phyloP scores from a whole-genome alignment of 2,329 filamentous ascomycete genomes.

The Penicillium brasilianum region DNA sequence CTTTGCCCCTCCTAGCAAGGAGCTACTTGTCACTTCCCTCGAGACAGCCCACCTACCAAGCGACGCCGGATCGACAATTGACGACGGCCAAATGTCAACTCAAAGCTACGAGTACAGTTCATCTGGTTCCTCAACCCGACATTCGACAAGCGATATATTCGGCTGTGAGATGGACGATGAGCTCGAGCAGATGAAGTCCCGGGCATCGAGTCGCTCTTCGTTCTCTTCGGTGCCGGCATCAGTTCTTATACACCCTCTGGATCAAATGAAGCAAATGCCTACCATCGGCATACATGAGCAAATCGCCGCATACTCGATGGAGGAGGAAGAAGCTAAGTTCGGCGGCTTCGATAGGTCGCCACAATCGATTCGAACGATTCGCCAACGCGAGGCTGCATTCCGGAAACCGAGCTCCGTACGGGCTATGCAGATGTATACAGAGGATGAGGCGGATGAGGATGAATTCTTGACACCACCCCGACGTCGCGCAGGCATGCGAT shows the following conservation, averaged over 20 bases:
- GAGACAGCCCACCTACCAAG: constrained; percentile 25
- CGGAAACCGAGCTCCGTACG: constrained; percentile 53
- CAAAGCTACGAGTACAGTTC: constrained; percentile 42
- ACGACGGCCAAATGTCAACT: constrained; percentile 25
- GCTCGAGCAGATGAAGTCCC: constrained; percentile 32
- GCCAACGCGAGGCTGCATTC: constrained; percentile 46
- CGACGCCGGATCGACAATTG: constrained; percentile 21
- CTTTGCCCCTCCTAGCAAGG: constrained; percentile 24
- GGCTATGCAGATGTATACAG: constrained; percentile 51
- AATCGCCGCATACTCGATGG: constrained; percentile 28
- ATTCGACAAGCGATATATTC: constrained; percentile 36
- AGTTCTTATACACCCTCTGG: constrained; percentile 40
- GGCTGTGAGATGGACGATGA: constrained; percentile 37
- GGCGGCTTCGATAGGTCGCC: constrained; percentile 31
- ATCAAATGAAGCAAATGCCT: constrained; percentile 30
- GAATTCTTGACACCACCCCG: constrained; percentile 45
- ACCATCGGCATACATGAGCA: constrained; percentile 28
- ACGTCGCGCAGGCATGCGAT: constrained; percentile 38
- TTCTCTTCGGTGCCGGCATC: constrained; percentile 49
- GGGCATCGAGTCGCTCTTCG: constrained; percentile 47
- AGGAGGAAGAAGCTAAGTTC: constrained; percentile 29
- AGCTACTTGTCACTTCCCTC: constrained; percentile 26
- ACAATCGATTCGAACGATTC: constrained; percentile 34
- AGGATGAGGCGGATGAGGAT: constrained; percentile 48
- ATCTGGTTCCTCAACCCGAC: constrained; percentile 39